Base-by-base conservation (phyloP, 2,329 filamentous ascomycete genomes). In the Rhynchosporium agropyri region DNA sequence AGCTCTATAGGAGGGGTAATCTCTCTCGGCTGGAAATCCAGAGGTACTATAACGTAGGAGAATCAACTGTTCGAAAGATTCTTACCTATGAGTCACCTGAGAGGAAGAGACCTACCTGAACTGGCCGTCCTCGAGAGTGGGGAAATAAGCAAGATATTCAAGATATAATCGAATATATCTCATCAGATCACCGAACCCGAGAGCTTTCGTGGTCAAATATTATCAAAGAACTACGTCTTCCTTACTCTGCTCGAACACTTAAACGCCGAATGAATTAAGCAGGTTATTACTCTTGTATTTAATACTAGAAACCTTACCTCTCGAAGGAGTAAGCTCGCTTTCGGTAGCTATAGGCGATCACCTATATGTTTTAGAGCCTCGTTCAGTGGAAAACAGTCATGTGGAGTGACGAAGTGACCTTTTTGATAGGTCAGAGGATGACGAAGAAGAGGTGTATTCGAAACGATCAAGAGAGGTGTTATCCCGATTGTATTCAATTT, bases 61-160 rank as follows among this genome's bases (percentile, higher is more conserved):
- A 40, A 40, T 40, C 36, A 40, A 40, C 36, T 1, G 36, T 40
- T 7, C 36, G 36, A 40, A 40, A 40, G 36, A 12, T 40, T 40
- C 36, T 40, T 7, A 40, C 6, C 7, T 40, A 40, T 2, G 36
- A 40, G 1, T 2, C 2, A 40, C 36, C 36, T 40, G 36, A 40
- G 2, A 40, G 12, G 36, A 12, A 7, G 6, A 1, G 36, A 1
- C 2, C 36, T 2, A 40, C 2, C 12, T 12, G 2, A 1, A 40
- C 36, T 2, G 36, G 36, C 2, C 36, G 36, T 1, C 36, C 36
- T 7, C 6, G 36, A 40, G 36, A 40, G 2, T 40, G 6, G 6
- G 7, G 6, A 2, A 2, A 1, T 40, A 7, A 40, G 1, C 1
- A 2, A 7, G 40, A 43, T 1, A 3, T n/a, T 1, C 1, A 1